phyloP scores from a whole-genome alignment of 345 rosid genomes.

The Geranium brycei region DNA sequence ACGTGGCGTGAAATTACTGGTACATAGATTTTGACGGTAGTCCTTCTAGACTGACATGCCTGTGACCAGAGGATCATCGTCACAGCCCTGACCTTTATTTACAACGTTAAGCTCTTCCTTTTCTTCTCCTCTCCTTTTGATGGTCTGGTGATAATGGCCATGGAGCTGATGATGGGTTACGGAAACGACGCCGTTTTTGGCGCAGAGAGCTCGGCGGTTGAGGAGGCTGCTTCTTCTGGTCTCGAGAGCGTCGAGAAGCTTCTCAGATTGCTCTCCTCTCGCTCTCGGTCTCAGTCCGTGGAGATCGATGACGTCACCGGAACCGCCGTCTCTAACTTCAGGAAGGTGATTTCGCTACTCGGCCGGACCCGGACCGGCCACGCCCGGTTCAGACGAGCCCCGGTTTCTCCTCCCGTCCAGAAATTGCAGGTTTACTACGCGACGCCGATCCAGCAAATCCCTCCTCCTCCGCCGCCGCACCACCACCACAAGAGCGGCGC shows the following conservation, averaged over 20 bases:
- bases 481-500: slow-evolving; percentile 9
- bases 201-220: slow-evolving; percentile 42
- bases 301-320: slow-evolving; percentile 51
- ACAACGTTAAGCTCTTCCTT: slow-evolving; percentile 1
- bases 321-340: slow-evolving; percentile 71
- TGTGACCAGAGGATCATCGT: slow-evolving; percentile 24
- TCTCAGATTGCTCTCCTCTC: slow-evolving; percentile 50
- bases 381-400: slow-evolving; percentile 44
- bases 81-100: slow-evolving; percentile 23
- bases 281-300: slow-evolving; percentile 17
- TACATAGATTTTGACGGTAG: no score
- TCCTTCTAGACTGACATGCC: slow-evolving; percentile 14
- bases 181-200: slow-evolving; percentile 23
- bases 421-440: slow-evolving; percentile 44
- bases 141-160: slow-evolving; percentile 30
- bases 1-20: slow-evolving; percentile 14
- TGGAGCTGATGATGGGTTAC: slow-evolving; percentile 35
- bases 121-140: not conserved
- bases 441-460: slow-evolving; percentile 68
- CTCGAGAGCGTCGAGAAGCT: slow-evolving; percentile 67
- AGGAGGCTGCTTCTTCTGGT: slow-evolving; percentile 81
- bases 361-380: slow-evolving; percentile 79
- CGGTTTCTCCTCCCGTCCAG: slow-evolving; percentile 2
- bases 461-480: slow-evolving; percentile 16
- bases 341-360: slow-evolving; percentile 68